Evolutionary conservation across 176 grass and related monocot genomes (phyloP), one percentile per base, ranked within the genome.

Genomic region (Avena sativa): DNA sequence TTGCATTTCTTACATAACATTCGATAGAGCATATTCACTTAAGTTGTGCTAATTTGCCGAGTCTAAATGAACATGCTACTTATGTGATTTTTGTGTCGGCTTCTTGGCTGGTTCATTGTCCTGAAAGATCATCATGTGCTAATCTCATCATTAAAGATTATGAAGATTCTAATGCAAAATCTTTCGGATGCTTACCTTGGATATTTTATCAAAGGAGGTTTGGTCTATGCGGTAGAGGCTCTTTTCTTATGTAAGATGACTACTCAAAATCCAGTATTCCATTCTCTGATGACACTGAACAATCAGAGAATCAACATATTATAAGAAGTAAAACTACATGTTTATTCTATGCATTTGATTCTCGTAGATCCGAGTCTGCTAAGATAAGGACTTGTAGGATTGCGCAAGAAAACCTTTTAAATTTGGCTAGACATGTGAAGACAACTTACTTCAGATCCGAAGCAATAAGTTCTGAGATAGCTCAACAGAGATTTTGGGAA

Each of bases 111-210:
- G 92, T 82, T 89, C 94, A 79, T 96, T 99, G 58, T 86, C 87
- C 63, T 86, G 91, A 99, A 96, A 90, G 92, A 99, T 91, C 87
- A 89, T 76, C 97, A 99, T 89, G 87, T 99, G 14, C 72, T 99
- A 78, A 83, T 90, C 70, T 87, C 89, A 65, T 89, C 94, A 51
- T 55, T 99, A 71, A 96, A 86, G 86, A 92, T 90, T 58, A 87
- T 99, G 17, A 94, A 99, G 84, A 91, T 94, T 89, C 94, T 99
- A 28, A 99, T 99, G 97, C 94, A 96, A 94, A 99, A 99, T 78
- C 88, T 99, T 88, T 92, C 91, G 15, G 83, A 88, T 93, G 87
- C 88, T 84, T 99, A 96, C 87, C 91, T 96, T 79, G 89, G 88
- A 72, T 99, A 81, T 15, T 99, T 99, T 86, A 90, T 99, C 81